A percentile compares a stretch with the other conserved stretches of the same genome.
These are phyloP conservation scores for sweet orange (Citrus sinensis) DNA, from an alignment of 345 rosid species.

Conservation along the genomic window DNA sequence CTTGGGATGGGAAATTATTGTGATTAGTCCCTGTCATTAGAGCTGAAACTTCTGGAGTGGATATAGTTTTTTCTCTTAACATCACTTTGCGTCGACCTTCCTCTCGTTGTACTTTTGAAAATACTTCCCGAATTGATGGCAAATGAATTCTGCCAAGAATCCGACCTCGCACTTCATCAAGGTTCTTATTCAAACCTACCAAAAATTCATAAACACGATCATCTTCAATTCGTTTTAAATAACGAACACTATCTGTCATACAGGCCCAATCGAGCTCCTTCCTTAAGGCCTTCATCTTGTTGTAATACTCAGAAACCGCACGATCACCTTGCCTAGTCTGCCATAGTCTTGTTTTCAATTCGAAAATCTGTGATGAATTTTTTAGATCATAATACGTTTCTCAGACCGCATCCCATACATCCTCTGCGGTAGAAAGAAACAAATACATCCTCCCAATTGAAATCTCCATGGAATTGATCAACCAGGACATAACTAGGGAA, in stretches of 20 bases:
- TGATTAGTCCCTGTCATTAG: not conserved
- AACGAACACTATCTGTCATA: not conserved
- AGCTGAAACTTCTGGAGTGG: not conserved
- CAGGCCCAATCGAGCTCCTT: not conserved
- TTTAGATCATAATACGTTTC: no score
- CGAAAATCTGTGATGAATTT: not conserved
- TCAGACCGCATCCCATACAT: no score
- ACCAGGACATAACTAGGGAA: no score
- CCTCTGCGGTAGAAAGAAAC: no score
- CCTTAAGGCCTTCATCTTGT: not conserved
- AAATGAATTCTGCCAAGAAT: not conserved
- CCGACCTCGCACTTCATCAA: not conserved
- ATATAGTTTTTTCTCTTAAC: not conserved
- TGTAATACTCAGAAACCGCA: not conserved
- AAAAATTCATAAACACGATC: not conserved
- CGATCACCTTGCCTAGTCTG: not conserved
- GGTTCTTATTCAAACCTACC: not conserved
- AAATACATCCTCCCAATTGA: no score
- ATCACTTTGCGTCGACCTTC: not conserved
- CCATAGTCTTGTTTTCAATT: not conserved
- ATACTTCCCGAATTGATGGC: not conserved
- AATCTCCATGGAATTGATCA: no score
- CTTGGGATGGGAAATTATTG: not conserved
- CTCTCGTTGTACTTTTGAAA: not conserved
- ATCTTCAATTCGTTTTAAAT: not conserved